Conservation (phyloP, 305 asterid genomes). For the Ajuga reptans region DNA sequence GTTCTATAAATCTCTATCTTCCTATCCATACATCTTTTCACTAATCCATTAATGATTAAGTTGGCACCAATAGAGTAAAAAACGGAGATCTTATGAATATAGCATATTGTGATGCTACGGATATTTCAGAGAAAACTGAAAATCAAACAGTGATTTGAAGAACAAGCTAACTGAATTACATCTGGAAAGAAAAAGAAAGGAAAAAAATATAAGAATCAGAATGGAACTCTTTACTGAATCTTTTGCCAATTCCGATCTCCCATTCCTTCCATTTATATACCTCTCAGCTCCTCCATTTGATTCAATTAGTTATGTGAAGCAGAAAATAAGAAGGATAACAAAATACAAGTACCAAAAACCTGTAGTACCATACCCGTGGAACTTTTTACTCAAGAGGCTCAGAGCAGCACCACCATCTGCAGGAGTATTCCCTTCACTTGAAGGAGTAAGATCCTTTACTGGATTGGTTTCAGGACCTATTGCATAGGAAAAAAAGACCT, state of each 20-base stretch:
- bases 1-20: background rate
- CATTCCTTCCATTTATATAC: constrained; percentile 2
- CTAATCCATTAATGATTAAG: background rate
- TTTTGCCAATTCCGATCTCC: constrained; percentile 9
- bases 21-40: background rate
- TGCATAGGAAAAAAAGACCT: constrained; percentile 12
- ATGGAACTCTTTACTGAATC: background rate
- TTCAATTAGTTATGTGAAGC: background rate
- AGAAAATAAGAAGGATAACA: constrained; percentile 13
- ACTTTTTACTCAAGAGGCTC: constrained; percentile 42
- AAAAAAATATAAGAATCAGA: background rate
- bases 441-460: constrained; percentile 45
- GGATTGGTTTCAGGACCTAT: constrained; percentile 53
- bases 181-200: background rate
- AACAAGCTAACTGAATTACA: background rate
- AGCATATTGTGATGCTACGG: background rate
- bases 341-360: constrained; percentile 5
- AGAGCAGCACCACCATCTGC: constrained; percentile 33
- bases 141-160: background rate
- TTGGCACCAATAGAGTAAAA: background rate
- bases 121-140: background rate
- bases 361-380: constrained; percentile 57
- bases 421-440: constrained; percentile 46
- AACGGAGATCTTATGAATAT: background rate
- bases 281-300: background rate